phyloP scores from a whole-genome alignment of 768 basidiomycete species.

The Agrocybe pediades region DNA sequence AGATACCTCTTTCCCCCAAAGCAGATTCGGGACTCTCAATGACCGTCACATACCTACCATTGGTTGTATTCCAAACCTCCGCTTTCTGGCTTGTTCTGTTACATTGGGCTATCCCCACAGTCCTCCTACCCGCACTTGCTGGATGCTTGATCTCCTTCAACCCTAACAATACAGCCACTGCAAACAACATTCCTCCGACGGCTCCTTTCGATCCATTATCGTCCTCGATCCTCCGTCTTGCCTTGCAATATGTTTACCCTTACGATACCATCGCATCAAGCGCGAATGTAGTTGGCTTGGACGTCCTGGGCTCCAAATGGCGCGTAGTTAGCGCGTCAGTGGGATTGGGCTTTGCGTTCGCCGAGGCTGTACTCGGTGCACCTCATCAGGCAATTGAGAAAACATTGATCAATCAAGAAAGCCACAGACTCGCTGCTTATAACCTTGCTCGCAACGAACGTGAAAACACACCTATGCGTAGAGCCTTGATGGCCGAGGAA shows the following conservation, averaged over 20 bases:
- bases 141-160: slow-evolving; percentile 68
- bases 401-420: slow-evolving; percentile 28
- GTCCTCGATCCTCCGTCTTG: slow-evolving; percentile 64
- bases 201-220: slow-evolving; percentile 61
- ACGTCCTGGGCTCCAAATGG: slow-evolving; percentile 57
- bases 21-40: slow-evolving; percentile 21
- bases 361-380: slow-evolving; percentile 58
- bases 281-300: slow-evolving; percentile 38
- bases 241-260: slow-evolving; percentile 60
- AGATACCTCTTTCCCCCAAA: slow-evolving; percentile 31
- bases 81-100: slow-evolving; percentile 56
- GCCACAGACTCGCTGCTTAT: slow-evolving; percentile 1
- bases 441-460: slow-evolving; percentile 4
- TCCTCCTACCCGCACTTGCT: slow-evolving; percentile 57
- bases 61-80: slow-evolving; percentile 41
- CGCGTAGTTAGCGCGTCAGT: slow-evolving; percentile 58
- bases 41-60: slow-evolving; percentile 51
- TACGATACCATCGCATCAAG: slow-evolving; percentile 31
- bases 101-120: slow-evolving; percentile 65
- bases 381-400: slow-evolving; percentile 37
- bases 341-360: slow-evolving; percentile 65
- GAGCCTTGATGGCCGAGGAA: slow-evolving; percentile 23
- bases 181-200: not conserved
- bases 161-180: slow-evolving; percentile 29
- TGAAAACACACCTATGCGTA: slow-evolving; percentile 11